Evolutionary conservation across 495 filamentous ascomycete species (phyloP).

Genomic region (Platismatia glauca): DNA sequence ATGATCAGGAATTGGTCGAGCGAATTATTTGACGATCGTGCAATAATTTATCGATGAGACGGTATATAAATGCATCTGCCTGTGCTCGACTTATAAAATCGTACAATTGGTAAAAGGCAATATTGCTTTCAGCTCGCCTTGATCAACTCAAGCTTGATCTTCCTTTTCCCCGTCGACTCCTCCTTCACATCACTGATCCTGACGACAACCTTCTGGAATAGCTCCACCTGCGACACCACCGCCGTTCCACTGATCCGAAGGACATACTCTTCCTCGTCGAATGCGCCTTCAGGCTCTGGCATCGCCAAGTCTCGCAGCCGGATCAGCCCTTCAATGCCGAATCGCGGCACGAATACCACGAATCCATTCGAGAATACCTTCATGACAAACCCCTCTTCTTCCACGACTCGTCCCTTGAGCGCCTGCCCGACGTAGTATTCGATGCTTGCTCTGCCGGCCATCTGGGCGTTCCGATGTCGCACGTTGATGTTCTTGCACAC

Average conservation of each 20-base stretch:
- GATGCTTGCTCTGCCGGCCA: conserved; percentile 84
- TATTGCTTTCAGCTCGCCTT: conserved; percentile 19
- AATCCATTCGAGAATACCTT: conserved; percentile 94
- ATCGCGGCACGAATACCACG: conserved; percentile 88
- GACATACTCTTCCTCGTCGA: conserved; percentile 75
- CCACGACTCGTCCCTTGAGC: conserved; percentile 70
- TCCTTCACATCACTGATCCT: conserved; percentile 87
- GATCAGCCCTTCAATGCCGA: conserved; percentile 90
- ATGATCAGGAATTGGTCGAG: no score
- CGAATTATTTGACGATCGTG: no score
- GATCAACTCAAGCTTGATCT: conserved; percentile 63
- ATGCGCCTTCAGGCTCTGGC: conserved; percentile 64
- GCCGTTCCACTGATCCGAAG: conserved; percentile 47
- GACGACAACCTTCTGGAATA: conserved; percentile 86
- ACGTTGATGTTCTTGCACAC: conserved; percentile 98
- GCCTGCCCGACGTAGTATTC: conserved; percentile 97
- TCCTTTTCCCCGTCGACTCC: conserved; percentile 85
- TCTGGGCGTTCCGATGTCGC: conserved; percentile 91
- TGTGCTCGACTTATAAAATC: no score
- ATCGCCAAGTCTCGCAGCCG: conserved; percentile 72
- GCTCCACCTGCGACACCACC: conserved; percentile 52
- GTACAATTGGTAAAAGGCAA: no score
- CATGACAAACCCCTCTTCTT: conserved; percentile 93
- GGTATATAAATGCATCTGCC: no score
- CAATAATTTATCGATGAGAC: no score